Evolutionary conservation across 805 yeast genomes (phyloP).

Genomic region (Grigorovia transvaalensis): DNA sequence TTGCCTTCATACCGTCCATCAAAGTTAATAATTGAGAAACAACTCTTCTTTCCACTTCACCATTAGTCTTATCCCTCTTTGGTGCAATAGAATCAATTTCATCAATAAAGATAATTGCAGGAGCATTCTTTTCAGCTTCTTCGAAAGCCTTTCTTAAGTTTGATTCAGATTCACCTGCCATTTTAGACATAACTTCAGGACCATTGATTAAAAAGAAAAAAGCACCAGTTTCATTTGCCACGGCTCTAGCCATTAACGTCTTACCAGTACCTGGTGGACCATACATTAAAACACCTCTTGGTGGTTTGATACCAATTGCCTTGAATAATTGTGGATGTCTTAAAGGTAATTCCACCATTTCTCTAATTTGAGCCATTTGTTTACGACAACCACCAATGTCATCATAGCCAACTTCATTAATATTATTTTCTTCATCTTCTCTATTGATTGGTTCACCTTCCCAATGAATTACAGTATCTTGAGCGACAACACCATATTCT

Average conservation of each 20-base stretch:
- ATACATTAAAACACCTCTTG: conserved; percentile 94
- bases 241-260: conserved; percentile 99
- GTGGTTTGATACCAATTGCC: conserved; percentile 97
- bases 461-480: conserved; percentile 94
- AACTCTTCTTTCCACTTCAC: conserved; percentile 98
- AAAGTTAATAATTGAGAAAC: conserved; percentile 94
- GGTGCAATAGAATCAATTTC: conserved; percentile 99
- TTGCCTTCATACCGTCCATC: conserved; percentile 99
- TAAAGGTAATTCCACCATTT: conserved; percentile 92
- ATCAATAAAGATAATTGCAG: conserved; percentile 94
- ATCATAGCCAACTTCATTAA: conserved; percentile 96
- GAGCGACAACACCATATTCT: conserved; percentile 95
- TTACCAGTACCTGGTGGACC: conserved; percentile 99
- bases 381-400: conserved; percentile 98
- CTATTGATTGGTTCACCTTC: conserved; percentile 95
- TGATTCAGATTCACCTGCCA: conserved; percentile 99
- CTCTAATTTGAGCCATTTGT: conserved; percentile 99
- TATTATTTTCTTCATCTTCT: conserved; percentile 57
- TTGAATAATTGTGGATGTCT: conserved; percentile 98
- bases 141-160: conserved; percentile 96
- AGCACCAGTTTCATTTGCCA: conserved; percentile 98
- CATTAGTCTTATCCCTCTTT: conserved; percentile 98
- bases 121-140: conserved; percentile 98
- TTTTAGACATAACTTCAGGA: conserved; percentile 98
- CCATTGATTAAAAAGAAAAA: conserved; percentile 96